Evolutionary conservation across 1,284 basidiomycete species (phyloP).

Genomic region (Leucoagaricus sp.): DNA sequence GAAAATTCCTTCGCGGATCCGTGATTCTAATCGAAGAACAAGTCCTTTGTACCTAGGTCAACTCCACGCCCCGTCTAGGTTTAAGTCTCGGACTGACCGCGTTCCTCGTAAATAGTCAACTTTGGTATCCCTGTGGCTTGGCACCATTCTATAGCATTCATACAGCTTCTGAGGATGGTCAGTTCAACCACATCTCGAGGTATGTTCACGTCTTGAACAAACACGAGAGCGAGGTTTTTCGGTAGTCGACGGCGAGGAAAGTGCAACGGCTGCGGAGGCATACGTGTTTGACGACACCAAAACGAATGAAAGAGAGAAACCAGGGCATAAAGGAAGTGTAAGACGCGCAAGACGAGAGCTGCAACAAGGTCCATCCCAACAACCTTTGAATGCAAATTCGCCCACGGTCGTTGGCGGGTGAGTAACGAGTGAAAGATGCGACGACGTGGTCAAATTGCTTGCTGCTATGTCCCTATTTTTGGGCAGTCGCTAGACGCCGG

Average conservation of each 20-base stretch:
- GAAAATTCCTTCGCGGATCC: constrained; percentile 6
- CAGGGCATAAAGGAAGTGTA: constrained; percentile 60
- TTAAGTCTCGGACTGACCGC: constrained; percentile 44
- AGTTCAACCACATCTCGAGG: constrained; percentile 38
- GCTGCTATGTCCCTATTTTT: constrained; percentile 5
- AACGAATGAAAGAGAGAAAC: constrained; percentile 42
- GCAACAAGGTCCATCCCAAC: constrained; percentile 31
- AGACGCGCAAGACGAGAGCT: constrained; percentile 44
- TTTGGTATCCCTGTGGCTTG: constrained; percentile 53
- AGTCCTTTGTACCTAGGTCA: not conserved
- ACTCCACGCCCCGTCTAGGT: not conserved
- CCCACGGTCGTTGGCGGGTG: not conserved
- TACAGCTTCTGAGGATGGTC: constrained; percentile 52
- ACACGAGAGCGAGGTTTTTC: constrained; percentile 62
- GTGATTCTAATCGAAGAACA: not conserved
- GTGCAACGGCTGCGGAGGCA: constrained; percentile 46
- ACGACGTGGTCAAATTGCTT: constrained; percentile 17
- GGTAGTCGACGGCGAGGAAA: constrained; percentile 57
- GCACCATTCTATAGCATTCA: constrained; percentile 60
- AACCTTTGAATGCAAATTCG: not conserved
- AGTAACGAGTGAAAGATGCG: not conserved
- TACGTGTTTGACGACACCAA: constrained; percentile 35
- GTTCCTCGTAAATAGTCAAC: constrained; percentile 69
- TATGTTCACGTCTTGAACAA: constrained; percentile 43
- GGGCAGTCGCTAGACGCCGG: not conserved